Conservation (phyloP, 768 basidiomycete genomes). For the Piloderma croceum region DNA sequence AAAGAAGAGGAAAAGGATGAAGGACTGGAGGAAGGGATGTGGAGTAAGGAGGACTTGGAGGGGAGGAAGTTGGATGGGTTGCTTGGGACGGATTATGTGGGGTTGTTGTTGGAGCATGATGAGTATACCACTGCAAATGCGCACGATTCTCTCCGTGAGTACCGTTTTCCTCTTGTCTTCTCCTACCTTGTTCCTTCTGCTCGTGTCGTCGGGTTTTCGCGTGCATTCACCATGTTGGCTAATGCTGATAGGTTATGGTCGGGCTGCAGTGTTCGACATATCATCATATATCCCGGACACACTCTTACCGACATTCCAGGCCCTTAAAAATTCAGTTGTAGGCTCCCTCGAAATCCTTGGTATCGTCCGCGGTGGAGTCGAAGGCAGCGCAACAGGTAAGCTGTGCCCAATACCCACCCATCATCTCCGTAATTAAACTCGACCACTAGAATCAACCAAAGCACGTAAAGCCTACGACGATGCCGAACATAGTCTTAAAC, state of each 20-base stretch:
- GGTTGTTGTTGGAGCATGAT: conserved; percentile 74
- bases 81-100: conserved; percentile 62
- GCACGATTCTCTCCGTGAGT: conserved; percentile 54
- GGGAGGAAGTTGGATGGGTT: conserved; percentile 51
- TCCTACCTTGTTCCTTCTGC: too few relatives aligned
- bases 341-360: conserved; percentile 63
- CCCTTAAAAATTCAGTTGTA: conserved; percentile 52
- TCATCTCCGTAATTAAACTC: neutral
- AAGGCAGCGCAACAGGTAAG: too few relatives aligned
- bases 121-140: conserved; percentile 50
- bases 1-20: conserved; percentile 33
- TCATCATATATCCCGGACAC: conserved; percentile 83
- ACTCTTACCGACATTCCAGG: conserved; percentile 67
- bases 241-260: neutral
- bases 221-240: too few relatives aligned
- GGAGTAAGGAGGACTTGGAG: conserved; percentile 56
- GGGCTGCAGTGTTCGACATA: conserved; percentile 63
- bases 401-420: too few relatives aligned
- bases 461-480: conserved; percentile 59
- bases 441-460: conserved; percentile 46
- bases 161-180: neutral
- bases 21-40: conserved; percentile 52
- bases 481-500: conserved; percentile 55
- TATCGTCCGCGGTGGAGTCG: conserved; percentile 38
- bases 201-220: too few relatives aligned